phyloP scores from a whole-genome alignment of 352 stramenopile species.

The Phytopythium boreale region DNA sequence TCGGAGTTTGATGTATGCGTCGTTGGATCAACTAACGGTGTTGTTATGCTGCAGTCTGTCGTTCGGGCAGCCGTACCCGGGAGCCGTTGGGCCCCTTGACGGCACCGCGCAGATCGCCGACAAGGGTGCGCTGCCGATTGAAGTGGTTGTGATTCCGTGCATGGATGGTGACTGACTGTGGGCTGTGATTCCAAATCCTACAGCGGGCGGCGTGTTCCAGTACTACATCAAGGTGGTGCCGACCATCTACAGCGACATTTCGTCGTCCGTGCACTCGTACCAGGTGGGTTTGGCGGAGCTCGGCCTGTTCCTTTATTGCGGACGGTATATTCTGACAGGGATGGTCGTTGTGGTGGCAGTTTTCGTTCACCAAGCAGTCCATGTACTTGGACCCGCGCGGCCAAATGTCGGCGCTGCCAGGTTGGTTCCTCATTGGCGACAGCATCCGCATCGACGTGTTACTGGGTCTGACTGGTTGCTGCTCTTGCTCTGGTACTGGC shows the following conservation, averaged over 20 bases:
- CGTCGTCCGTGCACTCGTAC: slow-evolving; percentile 64
- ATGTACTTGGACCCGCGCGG: slow-evolving; percentile 68
- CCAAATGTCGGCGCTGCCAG: slow-evolving; percentile 68
- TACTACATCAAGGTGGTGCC: slow-evolving; percentile 89
- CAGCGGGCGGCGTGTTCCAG: slow-evolving; percentile 78
- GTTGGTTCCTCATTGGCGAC: slow-evolving; percentile 11
- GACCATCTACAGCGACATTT: slow-evolving; percentile 81
- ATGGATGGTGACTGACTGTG: neutral
- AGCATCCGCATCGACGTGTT: no score
- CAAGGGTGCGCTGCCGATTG: slow-evolving; percentile 23
- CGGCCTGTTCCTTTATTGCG: neutral
- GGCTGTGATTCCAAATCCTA: neutral
- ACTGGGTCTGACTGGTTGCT: neutral
- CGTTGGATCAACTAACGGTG: neutral
- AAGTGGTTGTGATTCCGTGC: neutral
- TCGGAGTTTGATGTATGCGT: neutral
- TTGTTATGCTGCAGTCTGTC: slow-evolving; percentile 34
- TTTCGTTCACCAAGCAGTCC: slow-evolving; percentile 79
- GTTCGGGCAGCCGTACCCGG: slow-evolving; percentile 58
- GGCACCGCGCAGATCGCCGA: slow-evolving; percentile 46
- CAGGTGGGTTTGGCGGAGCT: slow-evolving; percentile 25
- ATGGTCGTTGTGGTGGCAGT: slow-evolving; percentile 24
- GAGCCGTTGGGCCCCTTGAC: slow-evolving; percentile 43
- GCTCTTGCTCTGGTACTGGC: neutral
- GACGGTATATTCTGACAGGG: neutral